Evolutionary conservation across 164 flowering plant species (phyloP).

Genomic region (Vitis rupestris): DNA sequence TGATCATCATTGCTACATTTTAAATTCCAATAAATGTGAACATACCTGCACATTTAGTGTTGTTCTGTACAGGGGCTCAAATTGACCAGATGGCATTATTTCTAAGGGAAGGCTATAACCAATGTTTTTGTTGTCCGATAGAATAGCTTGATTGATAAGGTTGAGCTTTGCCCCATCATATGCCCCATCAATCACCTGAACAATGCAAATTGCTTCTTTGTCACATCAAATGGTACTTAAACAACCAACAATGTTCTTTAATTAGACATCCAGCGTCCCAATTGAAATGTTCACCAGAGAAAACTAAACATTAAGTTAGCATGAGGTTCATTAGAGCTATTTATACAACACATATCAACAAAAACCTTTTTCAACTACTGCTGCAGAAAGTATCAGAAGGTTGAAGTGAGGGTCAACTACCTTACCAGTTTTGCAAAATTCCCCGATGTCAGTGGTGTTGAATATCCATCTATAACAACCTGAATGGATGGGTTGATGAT

Average conservation of each 20-base stretch:
- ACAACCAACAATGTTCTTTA: no score
- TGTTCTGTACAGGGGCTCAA: conserved; percentile 90
- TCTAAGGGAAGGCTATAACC: conserved; percentile 74
- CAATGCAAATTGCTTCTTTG: not conserved
- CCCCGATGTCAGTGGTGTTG: conserved; percentile 93
- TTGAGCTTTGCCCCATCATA: conserved; percentile 79
- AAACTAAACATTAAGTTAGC: no score
- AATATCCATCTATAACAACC: conserved; percentile 93
- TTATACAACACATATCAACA: no score
- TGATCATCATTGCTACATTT: not conserved
- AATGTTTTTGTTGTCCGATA: conserved; percentile 52
- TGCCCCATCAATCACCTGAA: conserved; percentile 79
- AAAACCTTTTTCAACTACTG: not conserved
- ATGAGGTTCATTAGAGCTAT: no score
- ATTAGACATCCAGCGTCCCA: no score
- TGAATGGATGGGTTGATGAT: conserved; percentile 24
- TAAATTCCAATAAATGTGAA: not conserved
- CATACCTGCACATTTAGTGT: conserved; percentile 73
- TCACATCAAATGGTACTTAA: not conserved
- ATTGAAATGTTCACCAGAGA: not conserved
- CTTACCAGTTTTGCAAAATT: conserved; percentile 96
- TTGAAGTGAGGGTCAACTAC: conserved; percentile 39
- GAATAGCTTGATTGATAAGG: conserved; percentile 64
- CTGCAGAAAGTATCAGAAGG: conserved; percentile 5
- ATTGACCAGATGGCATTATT: conserved; percentile 96